Conservation (phyloP, 164 flowering plant genomes). For the Magnolia changhungtana region DNA sequence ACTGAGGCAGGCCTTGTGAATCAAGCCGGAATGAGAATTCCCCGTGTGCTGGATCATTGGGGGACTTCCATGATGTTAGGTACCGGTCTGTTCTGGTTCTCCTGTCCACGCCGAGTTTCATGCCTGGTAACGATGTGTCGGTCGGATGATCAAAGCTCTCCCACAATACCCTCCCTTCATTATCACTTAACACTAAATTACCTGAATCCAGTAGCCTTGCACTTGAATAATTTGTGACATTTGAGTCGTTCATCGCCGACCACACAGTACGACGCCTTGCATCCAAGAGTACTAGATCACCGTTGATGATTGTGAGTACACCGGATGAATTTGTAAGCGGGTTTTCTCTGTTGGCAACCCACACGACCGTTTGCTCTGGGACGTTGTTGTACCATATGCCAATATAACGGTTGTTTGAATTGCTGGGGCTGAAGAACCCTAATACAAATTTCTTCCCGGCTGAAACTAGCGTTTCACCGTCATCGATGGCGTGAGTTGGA, state of each 20-base stretch:
- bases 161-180: constrained; percentile 32
- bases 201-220: constrained; percentile 47
- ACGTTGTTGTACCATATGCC: constrained; percentile 8
- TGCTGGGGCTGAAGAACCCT: constrained; percentile 11
- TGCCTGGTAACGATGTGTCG: constrained; percentile 32
- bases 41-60: constrained; percentile 32
- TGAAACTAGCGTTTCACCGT: constrained; percentile 6
- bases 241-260: constrained; percentile 25
- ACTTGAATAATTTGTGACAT: background rate
- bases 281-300: constrained; percentile 22
- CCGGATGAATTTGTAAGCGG: constrained; percentile 23
- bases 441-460: background rate
- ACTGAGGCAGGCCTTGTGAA: constrained; percentile 12
- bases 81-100: constrained; percentile 30
- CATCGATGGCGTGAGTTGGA: background rate
- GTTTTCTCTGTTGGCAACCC: constrained; percentile 17
- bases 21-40: background rate
- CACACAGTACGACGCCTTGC: constrained; percentile 12
- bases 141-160: constrained; percentile 55
- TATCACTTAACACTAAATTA: constrained; percentile 32
- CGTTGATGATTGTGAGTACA: constrained; percentile 19
- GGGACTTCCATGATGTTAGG: constrained; percentile 43
- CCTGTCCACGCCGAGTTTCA: constrained; percentile 45
- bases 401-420: constrained; percentile 1
- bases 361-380: background rate